phyloP scores from a whole-genome alignment of 805 yeast species.

The Saccharomyces kudriavzevii region DNA sequence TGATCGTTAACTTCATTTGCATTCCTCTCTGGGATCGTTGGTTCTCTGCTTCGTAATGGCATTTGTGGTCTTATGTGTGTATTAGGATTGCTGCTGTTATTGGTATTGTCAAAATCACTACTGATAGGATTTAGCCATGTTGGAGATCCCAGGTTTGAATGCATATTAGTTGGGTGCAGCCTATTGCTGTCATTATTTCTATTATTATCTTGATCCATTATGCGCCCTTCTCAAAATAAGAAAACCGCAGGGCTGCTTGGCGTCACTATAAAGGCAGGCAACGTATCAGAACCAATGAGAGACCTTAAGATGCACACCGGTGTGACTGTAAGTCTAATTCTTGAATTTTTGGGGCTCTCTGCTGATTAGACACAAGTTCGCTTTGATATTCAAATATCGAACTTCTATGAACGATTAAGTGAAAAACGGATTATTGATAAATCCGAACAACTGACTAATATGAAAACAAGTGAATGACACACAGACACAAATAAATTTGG shows the following conservation, averaged over 20 bases:
- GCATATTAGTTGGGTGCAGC: constrained; percentile 2
- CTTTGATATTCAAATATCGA: not conserved
- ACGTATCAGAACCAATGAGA: not conserved
- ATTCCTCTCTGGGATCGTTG: not conserved
- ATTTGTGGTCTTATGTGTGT: not conserved
- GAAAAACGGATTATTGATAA: not conserved
- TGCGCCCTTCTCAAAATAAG: not conserved
- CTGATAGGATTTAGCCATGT: not conserved
- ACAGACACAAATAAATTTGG: not conserved
- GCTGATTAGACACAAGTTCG: not conserved
- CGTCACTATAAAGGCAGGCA: not conserved
- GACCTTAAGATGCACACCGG: not conserved
- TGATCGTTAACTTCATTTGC: not conserved
- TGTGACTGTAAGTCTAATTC: not conserved
- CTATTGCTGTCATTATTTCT: not conserved
- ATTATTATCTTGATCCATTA: not conserved
- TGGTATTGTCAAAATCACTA: not conserved
- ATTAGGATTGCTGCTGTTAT: constrained; percentile 9
- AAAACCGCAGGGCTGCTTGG: not conserved
- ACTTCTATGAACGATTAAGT: not conserved
- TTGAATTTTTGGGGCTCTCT: not conserved
- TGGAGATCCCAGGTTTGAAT: constrained; percentile 5
- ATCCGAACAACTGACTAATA: not conserved
- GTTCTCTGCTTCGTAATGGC: not conserved
- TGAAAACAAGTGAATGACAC: not conserved